phyloP scores from a whole-genome alignment of 164 flowering plant species.

The Umbilicus rupestris region DNA sequence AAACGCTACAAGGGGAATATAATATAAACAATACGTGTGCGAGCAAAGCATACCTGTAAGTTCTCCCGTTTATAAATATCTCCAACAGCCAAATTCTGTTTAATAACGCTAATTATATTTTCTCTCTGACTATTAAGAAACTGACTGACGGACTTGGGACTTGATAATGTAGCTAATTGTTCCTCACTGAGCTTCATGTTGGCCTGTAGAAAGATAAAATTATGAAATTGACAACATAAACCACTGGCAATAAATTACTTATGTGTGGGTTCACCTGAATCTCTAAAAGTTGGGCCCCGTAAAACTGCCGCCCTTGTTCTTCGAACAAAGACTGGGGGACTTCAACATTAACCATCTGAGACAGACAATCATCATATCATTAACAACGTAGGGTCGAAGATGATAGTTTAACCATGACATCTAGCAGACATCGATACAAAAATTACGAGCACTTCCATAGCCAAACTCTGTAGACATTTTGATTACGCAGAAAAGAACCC shows the following conservation, averaged over 20 bases:
- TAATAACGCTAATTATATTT: slow-evolving; percentile 45
- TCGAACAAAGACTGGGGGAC: slow-evolving; percentile 74
- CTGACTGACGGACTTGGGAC: slow-evolving; percentile 66
- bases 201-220: slow-evolving; percentile 38
- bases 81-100: slow-evolving; percentile 79
- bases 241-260: neutral
- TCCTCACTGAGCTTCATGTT: slow-evolving; percentile 53
- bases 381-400: neutral
- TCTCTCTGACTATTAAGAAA: slow-evolving; percentile 60
- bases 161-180: slow-evolving; percentile 69
- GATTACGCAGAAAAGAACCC: slow-evolving; percentile 6
- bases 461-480: neutral
- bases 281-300: slow-evolving; percentile 77
- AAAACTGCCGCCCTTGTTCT: slow-evolving; percentile 86
- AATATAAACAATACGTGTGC: neutral
- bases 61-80: slow-evolving; percentile 84
- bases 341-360: slow-evolving; percentile 83
- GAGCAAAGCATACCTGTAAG: slow-evolving; percentile 38
- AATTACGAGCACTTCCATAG: neutral
- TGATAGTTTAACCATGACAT: neutral
- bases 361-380: neutral
- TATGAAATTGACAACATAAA: slow-evolving; percentile 2
- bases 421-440: neutral
- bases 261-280: slow-evolving; percentile 48
- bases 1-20: neutral